phyloP scores from a whole-genome alignment of 768 basidiomycete species.

The Hirschioporus abietinus region DNA sequence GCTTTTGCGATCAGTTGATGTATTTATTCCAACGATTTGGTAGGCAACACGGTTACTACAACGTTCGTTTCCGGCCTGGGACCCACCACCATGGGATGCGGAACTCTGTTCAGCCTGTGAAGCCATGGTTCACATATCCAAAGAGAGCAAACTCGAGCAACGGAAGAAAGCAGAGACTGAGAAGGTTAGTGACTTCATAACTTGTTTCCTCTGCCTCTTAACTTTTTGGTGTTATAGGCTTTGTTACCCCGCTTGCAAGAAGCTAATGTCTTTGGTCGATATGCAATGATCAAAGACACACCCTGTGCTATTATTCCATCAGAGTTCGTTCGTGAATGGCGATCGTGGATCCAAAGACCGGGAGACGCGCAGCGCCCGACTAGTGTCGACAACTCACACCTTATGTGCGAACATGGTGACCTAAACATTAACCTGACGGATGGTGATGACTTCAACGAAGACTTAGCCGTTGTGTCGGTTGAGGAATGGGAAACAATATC shows the following conservation, averaged over 20 bases:
- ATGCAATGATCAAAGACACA: constrained; percentile 38
- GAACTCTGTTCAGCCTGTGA: constrained; percentile 65
- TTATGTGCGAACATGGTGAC: constrained; percentile 63
- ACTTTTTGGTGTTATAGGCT: neutral
- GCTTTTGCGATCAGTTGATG: neutral
- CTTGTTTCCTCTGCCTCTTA: neutral
- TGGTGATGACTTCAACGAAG: constrained; percentile 38
- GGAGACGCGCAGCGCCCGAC: constrained; percentile 51
- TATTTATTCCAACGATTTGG: constrained; percentile 1
- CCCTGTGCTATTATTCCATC: constrained; percentile 55
- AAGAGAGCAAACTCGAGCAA: constrained; percentile 55
- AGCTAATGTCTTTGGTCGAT: neutral
- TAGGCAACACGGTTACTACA: constrained; percentile 56
- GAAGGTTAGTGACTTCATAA: constrained; percentile 43
- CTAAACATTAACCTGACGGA: constrained; percentile 65
- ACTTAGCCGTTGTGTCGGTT: neutral
- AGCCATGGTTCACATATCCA: constrained; percentile 44
- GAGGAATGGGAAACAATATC: neutral
- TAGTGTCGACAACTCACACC: constrained; percentile 52
- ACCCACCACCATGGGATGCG: constrained; percentile 41
- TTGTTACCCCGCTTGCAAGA: neutral
- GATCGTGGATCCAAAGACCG: constrained; percentile 60
- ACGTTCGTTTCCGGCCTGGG: constrained; percentile 61
- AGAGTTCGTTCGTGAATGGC: constrained; percentile 64
- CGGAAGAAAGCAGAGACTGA: constrained; percentile 72